Conservation (phyloP, 1,139 yeast genomes). For the Diutina rugosa region DNA sequence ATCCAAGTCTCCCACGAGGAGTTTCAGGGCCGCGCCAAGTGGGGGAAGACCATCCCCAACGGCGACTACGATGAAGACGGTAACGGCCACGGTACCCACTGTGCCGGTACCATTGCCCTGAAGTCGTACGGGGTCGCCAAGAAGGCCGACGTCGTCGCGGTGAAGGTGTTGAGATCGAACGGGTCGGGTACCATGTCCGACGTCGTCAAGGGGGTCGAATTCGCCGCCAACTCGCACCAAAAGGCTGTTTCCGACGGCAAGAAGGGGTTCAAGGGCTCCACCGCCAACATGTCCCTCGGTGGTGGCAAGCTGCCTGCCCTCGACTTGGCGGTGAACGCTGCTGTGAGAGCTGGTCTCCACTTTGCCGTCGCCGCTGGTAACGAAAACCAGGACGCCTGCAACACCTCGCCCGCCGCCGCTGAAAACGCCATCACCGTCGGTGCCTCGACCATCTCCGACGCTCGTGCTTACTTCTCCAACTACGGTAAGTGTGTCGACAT, state of each 20-base stretch:
- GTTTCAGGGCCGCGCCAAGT: slow-evolving; percentile 81
- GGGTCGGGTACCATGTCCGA: slow-evolving; percentile 78
- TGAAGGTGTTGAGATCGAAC: slow-evolving; percentile 62
- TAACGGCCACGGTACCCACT: slow-evolving; percentile 90
- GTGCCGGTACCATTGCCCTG: slow-evolving; percentile 79
- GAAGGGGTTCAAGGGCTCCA: slow-evolving; percentile 70
- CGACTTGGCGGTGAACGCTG: slow-evolving; percentile 75
- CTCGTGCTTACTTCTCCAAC: slow-evolving; percentile 71
- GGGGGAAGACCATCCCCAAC: slow-evolving; percentile 86
- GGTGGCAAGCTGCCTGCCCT: slow-evolving; percentile 78
- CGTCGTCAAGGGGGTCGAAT: slow-evolving; percentile 72
- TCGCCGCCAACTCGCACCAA: slow-evolving; percentile 54
- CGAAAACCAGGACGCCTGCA: slow-evolving; percentile 76
- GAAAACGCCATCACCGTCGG: slow-evolving; percentile 70
- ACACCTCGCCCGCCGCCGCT: slow-evolving; percentile 73
- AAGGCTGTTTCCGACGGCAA: slow-evolving; percentile 40
- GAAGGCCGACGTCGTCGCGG: slow-evolving; percentile 61
- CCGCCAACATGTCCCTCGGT: slow-evolving; percentile 85
- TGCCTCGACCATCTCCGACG: slow-evolving; percentile 64
- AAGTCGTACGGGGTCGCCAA: slow-evolving; percentile 69
- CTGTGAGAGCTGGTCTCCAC: slow-evolving; percentile 67
- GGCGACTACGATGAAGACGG: slow-evolving; percentile 82
- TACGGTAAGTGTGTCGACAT: slow-evolving; percentile 79
- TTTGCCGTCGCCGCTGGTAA: slow-evolving; percentile 89
- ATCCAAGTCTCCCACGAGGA: slow-evolving; percentile 69